These are phyloP conservation scores for Xanthoconium separans DNA, from an alignment of 1,284 basidiomycete genomes.

Conservation along the genomic window DNA sequence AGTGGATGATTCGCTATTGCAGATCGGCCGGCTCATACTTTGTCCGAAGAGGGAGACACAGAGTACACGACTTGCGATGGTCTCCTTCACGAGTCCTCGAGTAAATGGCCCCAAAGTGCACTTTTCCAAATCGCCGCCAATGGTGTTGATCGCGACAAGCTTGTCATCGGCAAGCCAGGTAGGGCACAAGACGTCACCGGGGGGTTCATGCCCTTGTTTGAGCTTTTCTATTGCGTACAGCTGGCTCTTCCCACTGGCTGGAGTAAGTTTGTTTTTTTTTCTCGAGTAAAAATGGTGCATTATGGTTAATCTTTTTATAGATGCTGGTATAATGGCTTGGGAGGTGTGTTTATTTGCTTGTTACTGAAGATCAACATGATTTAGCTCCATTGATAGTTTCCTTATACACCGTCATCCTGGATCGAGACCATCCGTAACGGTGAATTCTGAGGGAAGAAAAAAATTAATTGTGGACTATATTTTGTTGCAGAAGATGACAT, in stretches of 20 bases:
- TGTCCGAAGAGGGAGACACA: neutral
- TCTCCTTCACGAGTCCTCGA: neutral
- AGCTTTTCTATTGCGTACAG: neutral
- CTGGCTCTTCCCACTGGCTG: neutral
- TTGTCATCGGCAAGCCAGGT: conserved; percentile 1
- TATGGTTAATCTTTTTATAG: neutral
- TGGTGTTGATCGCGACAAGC: neutral
- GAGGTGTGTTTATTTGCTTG: neutral
- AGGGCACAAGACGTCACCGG: neutral
- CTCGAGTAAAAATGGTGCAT: neutral
- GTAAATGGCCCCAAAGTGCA: neutral
- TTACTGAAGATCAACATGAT: neutral
- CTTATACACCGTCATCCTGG: neutral
- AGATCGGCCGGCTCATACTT: neutral
- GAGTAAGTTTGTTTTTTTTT: neutral
- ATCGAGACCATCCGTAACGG: neutral
- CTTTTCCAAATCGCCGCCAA: neutral
- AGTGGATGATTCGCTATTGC: too few species aligned
- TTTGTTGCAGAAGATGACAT: neutral
- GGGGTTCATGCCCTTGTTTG: neutral
- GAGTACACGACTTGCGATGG: neutral
- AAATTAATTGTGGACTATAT: neutral
- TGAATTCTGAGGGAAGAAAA: neutral
- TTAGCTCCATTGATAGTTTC: neutral
- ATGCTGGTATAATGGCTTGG: conserved; percentile 1